Evolutionary conservation across 805 yeast genomes (phyloP), one percentile per base, ranked within the genome.

Genomic region (Priceomyces haplophilus): DNA sequence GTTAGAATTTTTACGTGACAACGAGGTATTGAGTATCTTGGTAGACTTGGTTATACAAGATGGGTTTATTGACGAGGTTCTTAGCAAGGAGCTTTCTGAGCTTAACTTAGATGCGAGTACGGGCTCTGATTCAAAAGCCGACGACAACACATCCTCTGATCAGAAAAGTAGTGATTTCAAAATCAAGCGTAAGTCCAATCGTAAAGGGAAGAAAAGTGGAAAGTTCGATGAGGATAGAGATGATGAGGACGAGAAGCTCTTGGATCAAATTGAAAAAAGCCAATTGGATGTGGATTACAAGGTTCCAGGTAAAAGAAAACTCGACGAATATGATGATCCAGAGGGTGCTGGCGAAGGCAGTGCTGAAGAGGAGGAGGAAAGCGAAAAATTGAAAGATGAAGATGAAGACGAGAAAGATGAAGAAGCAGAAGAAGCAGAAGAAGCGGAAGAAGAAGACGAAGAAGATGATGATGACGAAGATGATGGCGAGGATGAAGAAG

Each of bases 1-100:
- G 38, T 54, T 71, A 40, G 75, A 71, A 49, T 71, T 69, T 41
- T 60, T 71, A 40, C 46, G 76, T 15, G 70, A 66, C 30, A 72
- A 67, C 20, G 45, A 52, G 3, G 69, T 69, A 2, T 56, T 71
- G 46, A 49, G 52, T 20, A 50, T 64, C 42, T 61, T 71, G 45
- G 71, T 67, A 20, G 72, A 66, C 42, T 54, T 70, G 48, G 69
- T 71, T 13, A 62, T 67, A 19, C 46, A 49, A 21, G 69, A 66
- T 40, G 70, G 69, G 4, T 44, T 44, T 15, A 10, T 36, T 4
- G 42, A 38, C 13, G 44, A 37, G 31, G 39, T 42, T 2, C 50
- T 57, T 15, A 48, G 51, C 33, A 43, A 42, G 17, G 42, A 55
- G 35, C 50, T 49, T 40, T 40, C 46, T 41, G 33, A 47, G 41